A percentile compares a stretch with the other conserved stretches of the same genome.
These are phyloP conservation scores for Macaranga tanarius DNA, from an alignment of 441 rosid genomes.

Conservation along the genomic window DNA sequence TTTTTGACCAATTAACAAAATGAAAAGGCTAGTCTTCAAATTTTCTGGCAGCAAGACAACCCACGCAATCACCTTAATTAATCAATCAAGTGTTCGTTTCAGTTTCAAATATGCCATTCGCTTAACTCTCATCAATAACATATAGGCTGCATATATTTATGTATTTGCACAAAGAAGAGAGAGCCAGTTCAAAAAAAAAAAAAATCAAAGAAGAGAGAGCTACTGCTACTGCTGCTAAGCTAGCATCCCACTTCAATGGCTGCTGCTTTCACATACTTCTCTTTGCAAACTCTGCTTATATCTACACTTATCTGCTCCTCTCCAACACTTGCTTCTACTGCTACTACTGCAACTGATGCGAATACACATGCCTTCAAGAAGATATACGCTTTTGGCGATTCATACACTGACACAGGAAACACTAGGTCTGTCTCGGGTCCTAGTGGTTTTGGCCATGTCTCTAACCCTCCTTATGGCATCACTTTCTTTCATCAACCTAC, in stretches of 20 bases:
- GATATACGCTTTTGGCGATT: constrained; percentile 90
- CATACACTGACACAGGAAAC: constrained; percentile 97
- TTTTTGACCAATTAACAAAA: not conserved
- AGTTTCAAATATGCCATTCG: no score
- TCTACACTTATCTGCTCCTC: constrained; percentile 23
- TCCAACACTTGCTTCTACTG: constrained; percentile 17
- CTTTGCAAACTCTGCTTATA: constrained; percentile 13
- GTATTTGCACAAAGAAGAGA: not conserved
- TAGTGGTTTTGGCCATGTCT: constrained; percentile 69
- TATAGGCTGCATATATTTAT: not conserved
- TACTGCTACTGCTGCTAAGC: not conserved
- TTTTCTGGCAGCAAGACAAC: no score
- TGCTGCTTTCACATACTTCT: constrained; percentile 14
- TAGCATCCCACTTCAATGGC: constrained; percentile 17
- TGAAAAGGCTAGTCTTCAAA: no score
- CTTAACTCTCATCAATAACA: not conserved
- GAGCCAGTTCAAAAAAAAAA: no score
- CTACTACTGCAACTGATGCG: constrained; percentile 18
- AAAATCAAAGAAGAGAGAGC: not conserved
- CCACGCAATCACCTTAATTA: no score
- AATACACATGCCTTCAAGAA: constrained; percentile 51
- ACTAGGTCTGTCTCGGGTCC: constrained; percentile 61
- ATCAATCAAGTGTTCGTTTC: no score
- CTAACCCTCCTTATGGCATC: constrained; percentile 70
- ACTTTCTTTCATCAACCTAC: constrained; percentile 78